Evolutionary conservation across 2,329 filamentous ascomycete genomes (phyloP).

Genomic region (Xylariales sp.): DNA sequence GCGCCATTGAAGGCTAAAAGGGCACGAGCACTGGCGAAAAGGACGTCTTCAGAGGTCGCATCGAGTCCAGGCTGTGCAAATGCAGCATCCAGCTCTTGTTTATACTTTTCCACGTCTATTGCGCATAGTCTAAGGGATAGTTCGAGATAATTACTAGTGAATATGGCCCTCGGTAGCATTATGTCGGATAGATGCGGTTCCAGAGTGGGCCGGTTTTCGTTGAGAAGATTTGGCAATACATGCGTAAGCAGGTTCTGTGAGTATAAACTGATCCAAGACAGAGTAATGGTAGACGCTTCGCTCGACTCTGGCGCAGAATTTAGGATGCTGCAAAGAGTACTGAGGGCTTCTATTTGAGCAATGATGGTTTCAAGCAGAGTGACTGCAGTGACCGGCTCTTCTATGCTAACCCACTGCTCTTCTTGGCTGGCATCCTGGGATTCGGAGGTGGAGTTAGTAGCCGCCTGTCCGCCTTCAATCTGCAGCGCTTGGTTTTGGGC

Average conservation of each 20-base stretch:
- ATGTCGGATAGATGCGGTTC: slow-evolving; percentile 39
- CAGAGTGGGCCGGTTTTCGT: slow-evolving; percentile 25
- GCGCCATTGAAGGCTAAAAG: slow-evolving; percentile 47
- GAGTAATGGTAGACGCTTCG: slow-evolving; percentile 41
- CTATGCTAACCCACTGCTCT: slow-evolving; percentile 74
- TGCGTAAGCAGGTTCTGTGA: slow-evolving; percentile 59
- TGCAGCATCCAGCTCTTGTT: slow-evolving; percentile 44
- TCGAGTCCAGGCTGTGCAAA: slow-evolving; percentile 44
- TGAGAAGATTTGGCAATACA: slow-evolving; percentile 27
- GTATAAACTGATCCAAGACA: slow-evolving; percentile 69
- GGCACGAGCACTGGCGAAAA: slow-evolving; percentile 44
- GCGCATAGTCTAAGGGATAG: slow-evolving; percentile 42
- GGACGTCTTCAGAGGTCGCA: slow-evolving; percentile 36
- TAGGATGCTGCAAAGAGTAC: slow-evolving; percentile 61
- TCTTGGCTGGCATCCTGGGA: slow-evolving; percentile 46
- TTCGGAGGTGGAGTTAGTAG: slow-evolving; percentile 47
- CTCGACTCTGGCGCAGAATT: slow-evolving; percentile 45
- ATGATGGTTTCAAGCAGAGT: slow-evolving; percentile 76
- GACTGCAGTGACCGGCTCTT: slow-evolving; percentile 72
- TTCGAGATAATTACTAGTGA: slow-evolving; percentile 45
- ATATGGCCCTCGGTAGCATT: slow-evolving; percentile 44
- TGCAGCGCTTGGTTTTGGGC: slow-evolving; percentile 44
- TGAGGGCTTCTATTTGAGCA: slow-evolving; percentile 69
- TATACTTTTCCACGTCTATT: slow-evolving; percentile 45
- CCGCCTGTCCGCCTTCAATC: background rate